Percentiles rank a stretch among this genome's conserved stretches.
Evolutionary conservation across 345 rosid species (phyloP).

Genomic region (Mallotus nudiflorus): DNA sequence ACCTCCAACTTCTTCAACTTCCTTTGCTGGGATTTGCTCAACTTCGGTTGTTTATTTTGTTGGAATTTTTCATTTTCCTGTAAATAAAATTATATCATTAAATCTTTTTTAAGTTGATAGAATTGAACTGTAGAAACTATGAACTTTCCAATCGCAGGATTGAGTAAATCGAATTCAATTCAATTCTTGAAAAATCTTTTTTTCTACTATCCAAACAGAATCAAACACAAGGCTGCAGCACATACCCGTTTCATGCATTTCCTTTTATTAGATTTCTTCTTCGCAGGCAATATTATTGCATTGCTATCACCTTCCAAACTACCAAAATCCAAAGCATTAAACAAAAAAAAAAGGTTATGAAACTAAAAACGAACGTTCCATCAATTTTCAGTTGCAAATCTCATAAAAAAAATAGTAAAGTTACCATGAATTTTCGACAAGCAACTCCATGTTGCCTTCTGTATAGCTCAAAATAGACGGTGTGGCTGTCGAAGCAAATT

Average conservation of each 20-base stretch:
- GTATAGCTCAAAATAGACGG: neutral
- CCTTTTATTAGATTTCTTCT: conserved; percentile 40
- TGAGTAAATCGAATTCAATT: too few species aligned
- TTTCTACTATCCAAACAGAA: too few species aligned
- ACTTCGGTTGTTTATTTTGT: conserved; percentile 16
- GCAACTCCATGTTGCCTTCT: conserved; percentile 5
- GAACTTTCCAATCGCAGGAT: too few species aligned
- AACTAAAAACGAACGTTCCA: neutral
- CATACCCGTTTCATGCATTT: conserved; percentile 43
- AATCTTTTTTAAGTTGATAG: too few species aligned
- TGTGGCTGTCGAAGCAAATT: neutral
- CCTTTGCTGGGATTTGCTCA: conserved; percentile 65
- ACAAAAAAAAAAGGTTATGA: neutral
- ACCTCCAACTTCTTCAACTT: conserved; percentile 79
- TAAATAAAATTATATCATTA: too few species aligned
- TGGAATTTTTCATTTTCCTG: conserved; percentile 31
- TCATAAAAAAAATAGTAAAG: neutral
- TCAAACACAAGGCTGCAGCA: conserved; percentile 3
- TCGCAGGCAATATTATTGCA: conserved; percentile 51
- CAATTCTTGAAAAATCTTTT: too few species aligned
- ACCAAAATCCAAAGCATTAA: conserved; percentile 11
- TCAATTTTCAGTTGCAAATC: too few species aligned
- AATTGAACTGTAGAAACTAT: too few species aligned
- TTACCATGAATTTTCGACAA: conserved; percentile 13
- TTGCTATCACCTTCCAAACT: conserved; percentile 54